These are phyloP conservation scores for Sphagnurus paluster DNA, from an alignment of 1,284 basidiomycete genomes.

Conservation along the genomic window DNA sequence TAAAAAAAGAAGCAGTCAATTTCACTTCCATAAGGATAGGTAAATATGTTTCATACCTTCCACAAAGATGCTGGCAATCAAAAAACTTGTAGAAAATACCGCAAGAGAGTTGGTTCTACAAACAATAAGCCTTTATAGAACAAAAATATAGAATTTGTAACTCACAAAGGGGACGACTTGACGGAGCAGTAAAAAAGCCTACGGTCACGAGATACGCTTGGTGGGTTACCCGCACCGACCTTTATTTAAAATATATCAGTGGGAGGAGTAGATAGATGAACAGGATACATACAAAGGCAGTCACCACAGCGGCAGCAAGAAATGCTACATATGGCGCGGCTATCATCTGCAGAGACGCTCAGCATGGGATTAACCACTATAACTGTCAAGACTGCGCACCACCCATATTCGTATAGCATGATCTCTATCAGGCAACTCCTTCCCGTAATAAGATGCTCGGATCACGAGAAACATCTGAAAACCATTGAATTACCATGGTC, in stretches of 20 bases:
- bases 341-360: constrained; percentile 34
- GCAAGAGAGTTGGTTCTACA: constrained; percentile 38
- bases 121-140: neutral
- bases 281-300: constrained; percentile 35
- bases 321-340: constrained; percentile 41
- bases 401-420: constrained; percentile 35
- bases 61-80: constrained; percentile 25
- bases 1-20: constrained; percentile 15
- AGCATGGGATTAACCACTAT: neutral
- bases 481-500: neutral
- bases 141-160: too few relatives aligned
- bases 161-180: constrained; percentile 37
- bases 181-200: constrained; percentile 54
- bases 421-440: constrained; percentile 30
- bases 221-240: constrained; percentile 40
- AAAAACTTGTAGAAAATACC: constrained; percentile 35
- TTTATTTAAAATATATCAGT: constrained; percentile 18
- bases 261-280: neutral
- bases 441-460: constrained; percentile 34
- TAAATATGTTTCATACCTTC: constrained; percentile 8
- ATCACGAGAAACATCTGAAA: constrained; percentile 44
- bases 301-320: constrained; percentile 36
- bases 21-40: neutral
- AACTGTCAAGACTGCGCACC: constrained; percentile 25
- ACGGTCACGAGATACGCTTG: constrained; percentile 40